Percentiles rank a stretch among this genome's conserved stretches.
phyloP scores from a whole-genome alignment of 2,329 filamentous ascomycete genomes.

The Colletotrichum coccodes region DNA sequence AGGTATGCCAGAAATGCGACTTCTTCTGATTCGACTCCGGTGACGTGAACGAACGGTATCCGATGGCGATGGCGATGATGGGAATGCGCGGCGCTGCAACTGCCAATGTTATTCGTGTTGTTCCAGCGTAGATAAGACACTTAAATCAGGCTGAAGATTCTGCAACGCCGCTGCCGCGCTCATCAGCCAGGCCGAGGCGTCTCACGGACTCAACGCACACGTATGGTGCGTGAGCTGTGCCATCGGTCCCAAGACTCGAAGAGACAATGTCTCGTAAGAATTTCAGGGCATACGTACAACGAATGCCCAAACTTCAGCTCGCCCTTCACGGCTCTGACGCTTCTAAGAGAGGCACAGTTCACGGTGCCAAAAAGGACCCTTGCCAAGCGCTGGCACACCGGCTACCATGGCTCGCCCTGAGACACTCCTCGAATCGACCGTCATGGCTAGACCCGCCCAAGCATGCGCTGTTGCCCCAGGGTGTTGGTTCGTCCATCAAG shows the following conservation, averaged over 20 bases:
- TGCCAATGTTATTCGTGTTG: background rate
- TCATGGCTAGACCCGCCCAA: background rate
- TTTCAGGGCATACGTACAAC: background rate
- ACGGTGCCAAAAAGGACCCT: background rate
- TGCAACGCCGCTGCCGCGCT: constrained; percentile 14
- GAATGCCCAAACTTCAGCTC: background rate
- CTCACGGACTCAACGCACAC: background rate
- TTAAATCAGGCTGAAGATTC: constrained; percentile 5
- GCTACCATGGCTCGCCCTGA: background rate
- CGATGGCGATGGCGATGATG: background rate
- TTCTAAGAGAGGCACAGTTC: background rate
- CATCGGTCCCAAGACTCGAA: background rate
- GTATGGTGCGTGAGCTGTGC: background rate
- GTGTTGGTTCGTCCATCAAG: background rate
- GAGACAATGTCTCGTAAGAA: background rate
- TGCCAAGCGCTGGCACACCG: background rate
- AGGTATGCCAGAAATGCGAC: background rate
- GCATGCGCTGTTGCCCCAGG: background rate
- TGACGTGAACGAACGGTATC: constrained; percentile 4
- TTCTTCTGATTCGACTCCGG: background rate
- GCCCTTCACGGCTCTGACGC: background rate
- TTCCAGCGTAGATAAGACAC: background rate
- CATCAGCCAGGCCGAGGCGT: background rate
- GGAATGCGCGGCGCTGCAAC: constrained; percentile 18
- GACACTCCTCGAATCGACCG: background rate